A percentile compares a stretch with the other conserved stretches of the same genome.
Conservation (phyloP, 305 asterid species). For the Euphrasia arctica region DNA sequence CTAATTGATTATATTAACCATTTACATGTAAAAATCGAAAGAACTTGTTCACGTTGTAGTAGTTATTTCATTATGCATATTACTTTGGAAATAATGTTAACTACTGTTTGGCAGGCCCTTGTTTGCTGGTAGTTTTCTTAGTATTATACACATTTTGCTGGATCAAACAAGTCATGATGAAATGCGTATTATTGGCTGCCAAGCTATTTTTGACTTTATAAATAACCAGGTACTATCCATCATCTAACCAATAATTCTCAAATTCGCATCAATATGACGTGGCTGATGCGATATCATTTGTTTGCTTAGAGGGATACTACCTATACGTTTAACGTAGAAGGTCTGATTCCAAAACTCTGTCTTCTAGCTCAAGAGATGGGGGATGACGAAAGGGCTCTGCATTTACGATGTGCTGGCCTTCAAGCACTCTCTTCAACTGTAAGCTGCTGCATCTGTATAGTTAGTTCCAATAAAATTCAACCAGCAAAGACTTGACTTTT, state of each 20-base stretch:
- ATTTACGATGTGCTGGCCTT: constrained; percentile 65
- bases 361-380: constrained; percentile 74
- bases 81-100: background rate
- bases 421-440: constrained; percentile 72
- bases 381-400: constrained; percentile 46
- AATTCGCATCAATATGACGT: constrained; percentile 14
- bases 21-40: constrained; percentile 11
- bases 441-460: constrained; percentile 21
- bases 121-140: constrained; percentile 74
- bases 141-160: constrained; percentile 57
- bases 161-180: constrained; percentile 66
- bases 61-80: no score
- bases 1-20: constrained; percentile 15
- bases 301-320: constrained; percentile 59
- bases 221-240: constrained; percentile 59
- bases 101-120: constrained; percentile 53
- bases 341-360: constrained; percentile 74
- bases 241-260: constrained; percentile 5
- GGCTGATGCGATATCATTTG: constrained; percentile 26
- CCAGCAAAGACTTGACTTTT: background rate
- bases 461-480: background rate
- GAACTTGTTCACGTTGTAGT: background rate
- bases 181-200: constrained; percentile 61
- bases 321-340: constrained; percentile 70
- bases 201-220: constrained; percentile 69